Evolutionary conservation across 2,329 filamentous ascomycete species (phyloP), one percentile per base, ranked within the genome.

Genomic region (Cryphonectria radicalis): DNA sequence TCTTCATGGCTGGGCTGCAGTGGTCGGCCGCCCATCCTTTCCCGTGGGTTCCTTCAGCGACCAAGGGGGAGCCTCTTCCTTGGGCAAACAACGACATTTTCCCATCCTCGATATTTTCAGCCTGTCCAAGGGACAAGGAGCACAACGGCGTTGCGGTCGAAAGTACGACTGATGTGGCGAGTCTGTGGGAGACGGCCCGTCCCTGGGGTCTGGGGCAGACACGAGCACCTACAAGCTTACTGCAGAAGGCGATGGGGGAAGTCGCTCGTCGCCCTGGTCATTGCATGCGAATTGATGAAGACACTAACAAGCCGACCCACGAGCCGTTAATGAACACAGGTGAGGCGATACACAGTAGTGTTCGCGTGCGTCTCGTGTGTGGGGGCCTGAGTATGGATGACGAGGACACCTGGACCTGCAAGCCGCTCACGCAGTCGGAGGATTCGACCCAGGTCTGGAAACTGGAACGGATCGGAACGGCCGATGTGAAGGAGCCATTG

Each of bases 211-310:
- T 80, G 0, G 79, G 79, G 4, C 74, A 76, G 70, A 75, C 75
- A 25, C 76, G 78, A 50, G 60, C 65, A 63, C 79, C 77, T 1
- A 76, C 76, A 4, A 77, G 73, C 66, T 28, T 64, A 3, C 40
- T 80, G 63, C 75, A 77, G 72, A 75, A 76, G 17, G 69, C 76
- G n/a, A 76, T 76, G 1, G 79, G 79, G 28, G 74, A 67, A 37
- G 77, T 74, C 1, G 72, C 78, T 14, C 78, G 79, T 10, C 75
- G 73, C 11, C 82, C 82, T 4, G 82, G 82, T 0, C 71, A 80
- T 13, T 80, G 79, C 63, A 76, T 77, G 32, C 77, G 82, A n/a
- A 76, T 80, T 14, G 79, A 83, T 74, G 79, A 81, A 63, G 76
- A 79, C 35, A 81, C 77, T 8, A 82, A 82, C 66, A 68, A 76